These are phyloP conservation scores for Eurotiales sp. DNA, from an alignment of 2,329 filamentous ascomycete genomes.

Conservation along the genomic window DNA sequence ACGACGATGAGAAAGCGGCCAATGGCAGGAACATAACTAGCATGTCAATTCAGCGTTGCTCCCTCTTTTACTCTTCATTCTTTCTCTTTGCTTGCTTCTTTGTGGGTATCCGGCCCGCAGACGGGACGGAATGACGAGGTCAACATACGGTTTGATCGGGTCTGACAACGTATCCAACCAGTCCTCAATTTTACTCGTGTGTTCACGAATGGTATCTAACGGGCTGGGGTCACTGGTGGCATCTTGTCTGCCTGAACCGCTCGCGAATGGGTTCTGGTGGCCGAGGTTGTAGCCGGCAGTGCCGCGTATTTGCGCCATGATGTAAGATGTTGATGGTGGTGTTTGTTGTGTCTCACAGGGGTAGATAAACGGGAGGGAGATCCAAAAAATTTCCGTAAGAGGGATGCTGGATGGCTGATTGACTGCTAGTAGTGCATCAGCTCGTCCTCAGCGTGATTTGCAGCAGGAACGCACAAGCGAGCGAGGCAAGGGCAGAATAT, in stretches of 20 bases:
- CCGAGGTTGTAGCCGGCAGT: constrained; percentile 80
- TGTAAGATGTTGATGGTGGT: not conserved
- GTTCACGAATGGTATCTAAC: constrained; percentile 83
- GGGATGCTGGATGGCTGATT: too few relatives aligned
- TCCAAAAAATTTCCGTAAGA: not conserved
- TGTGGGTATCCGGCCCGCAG: too few relatives aligned
- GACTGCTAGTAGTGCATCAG: too few relatives aligned
- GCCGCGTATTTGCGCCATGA: constrained; percentile 56
- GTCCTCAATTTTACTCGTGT: constrained; percentile 99
- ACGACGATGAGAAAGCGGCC: constrained; percentile 97
- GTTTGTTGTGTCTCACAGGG: not conserved
- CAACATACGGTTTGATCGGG: constrained; percentile 86
- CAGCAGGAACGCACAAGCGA: too few relatives aligned
- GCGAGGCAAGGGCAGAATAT: not conserved
- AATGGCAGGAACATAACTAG: constrained; percentile 86
- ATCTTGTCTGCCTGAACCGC: constrained; percentile 56
- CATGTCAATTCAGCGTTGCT: constrained; percentile 26
- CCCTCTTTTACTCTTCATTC: constrained; percentile 20
- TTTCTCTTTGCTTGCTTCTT: too few relatives aligned
- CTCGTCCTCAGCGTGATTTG: too few relatives aligned
- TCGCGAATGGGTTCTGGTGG: constrained; percentile 65
- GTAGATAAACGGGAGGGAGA: not conserved
- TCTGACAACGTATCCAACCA: constrained; percentile 81
- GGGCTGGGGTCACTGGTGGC: constrained; percentile 67
- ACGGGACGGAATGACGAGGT: not conserved